These are phyloP conservation scores for Metschnikowia bowlesiae DNA, from an alignment of 805 yeast genomes.

Conservation along the genomic window DNA sequence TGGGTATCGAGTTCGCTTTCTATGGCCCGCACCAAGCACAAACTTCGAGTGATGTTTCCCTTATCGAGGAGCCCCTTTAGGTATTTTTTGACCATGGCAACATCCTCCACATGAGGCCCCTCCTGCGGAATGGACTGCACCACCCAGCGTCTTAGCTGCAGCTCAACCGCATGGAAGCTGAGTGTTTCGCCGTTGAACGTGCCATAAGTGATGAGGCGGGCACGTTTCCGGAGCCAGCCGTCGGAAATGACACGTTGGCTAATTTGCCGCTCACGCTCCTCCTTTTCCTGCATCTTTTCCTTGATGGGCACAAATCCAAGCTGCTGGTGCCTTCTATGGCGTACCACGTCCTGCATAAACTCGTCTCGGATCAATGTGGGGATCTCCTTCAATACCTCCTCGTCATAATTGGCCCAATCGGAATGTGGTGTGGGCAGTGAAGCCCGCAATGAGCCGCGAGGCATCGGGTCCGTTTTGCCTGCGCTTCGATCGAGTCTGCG, in stretches of 20 bases:
- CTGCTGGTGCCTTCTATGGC: constrained; percentile 24
- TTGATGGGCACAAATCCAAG: constrained; percentile 24
- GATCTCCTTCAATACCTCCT: constrained; percentile 32
- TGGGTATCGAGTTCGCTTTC: constrained; percentile 1
- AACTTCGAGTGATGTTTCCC: constrained; percentile 6
- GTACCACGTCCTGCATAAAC: constrained; percentile 32
- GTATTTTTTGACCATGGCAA: constrained; percentile 8
- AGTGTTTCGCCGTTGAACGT: constrained; percentile 1
- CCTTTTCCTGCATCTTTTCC: constrained; percentile 21
- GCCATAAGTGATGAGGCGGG: not conserved
- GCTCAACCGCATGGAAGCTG: constrained; percentile 6
- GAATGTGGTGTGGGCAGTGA: constrained; percentile 13
- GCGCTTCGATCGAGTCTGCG: constrained; percentile 1
- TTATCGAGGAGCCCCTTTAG: constrained; percentile 1
- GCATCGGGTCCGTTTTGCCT: not conserved
- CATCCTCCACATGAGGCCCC: constrained; percentile 18
- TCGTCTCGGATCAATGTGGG: constrained; percentile 37
- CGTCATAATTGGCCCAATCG: constrained; percentile 30
- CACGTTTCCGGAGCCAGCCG: constrained; percentile 12
- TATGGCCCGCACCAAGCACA: constrained; percentile 6
- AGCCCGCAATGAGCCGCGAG: too few species aligned
- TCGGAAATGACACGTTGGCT: constrained; percentile 6
- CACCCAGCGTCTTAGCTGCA: constrained; percentile 13
- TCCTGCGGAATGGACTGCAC: constrained; percentile 6
- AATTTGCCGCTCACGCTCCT: constrained; percentile 2